Evolutionary conservation across 768 basidiomycete genomes (phyloP).

Genomic region (Collybia sordida): DNA sequence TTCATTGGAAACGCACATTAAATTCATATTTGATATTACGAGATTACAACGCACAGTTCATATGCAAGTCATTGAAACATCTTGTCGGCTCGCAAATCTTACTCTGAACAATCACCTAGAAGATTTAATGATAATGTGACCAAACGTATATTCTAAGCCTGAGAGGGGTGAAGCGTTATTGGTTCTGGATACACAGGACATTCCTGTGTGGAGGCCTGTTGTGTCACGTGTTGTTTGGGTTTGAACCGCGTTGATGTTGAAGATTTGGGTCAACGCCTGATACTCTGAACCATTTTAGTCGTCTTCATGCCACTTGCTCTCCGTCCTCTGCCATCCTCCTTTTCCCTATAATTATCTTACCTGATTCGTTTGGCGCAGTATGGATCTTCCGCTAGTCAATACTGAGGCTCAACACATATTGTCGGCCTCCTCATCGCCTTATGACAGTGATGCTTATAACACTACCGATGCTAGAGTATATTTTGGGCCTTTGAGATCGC

Average conservation of each 20-base stretch:
- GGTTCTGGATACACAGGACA: too few relatives aligned
- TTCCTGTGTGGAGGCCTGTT: too few relatives aligned
- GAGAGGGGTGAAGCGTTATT: too few relatives aligned
- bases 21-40: too few relatives aligned
- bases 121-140: constrained; percentile 4
- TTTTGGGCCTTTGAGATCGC: constrained; percentile 52
- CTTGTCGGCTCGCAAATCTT: constrained; percentile 40
- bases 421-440: constrained; percentile 27
- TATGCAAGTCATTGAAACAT: constrained; percentile 30
- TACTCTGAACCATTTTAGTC: not conserved
- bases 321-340: not conserved
- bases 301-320: constrained; percentile 3
- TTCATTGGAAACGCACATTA: too few relatives aligned
- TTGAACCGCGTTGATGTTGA: too few relatives aligned
- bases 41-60: constrained; percentile 10
- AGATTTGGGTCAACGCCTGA: too few relatives aligned
- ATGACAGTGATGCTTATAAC: constrained; percentile 43
- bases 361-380: constrained; percentile 1
- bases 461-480: constrained; percentile 43
- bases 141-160: too few relatives aligned
- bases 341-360: not conserved
- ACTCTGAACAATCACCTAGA: constrained; percentile 13
- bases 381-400: not conserved
- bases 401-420: constrained; percentile 3
- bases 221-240: constrained; percentile 18